phyloP scores from a whole-genome alignment of 2,329 filamentous ascomycete species.

The Cryphonectria carpinicola region DNA sequence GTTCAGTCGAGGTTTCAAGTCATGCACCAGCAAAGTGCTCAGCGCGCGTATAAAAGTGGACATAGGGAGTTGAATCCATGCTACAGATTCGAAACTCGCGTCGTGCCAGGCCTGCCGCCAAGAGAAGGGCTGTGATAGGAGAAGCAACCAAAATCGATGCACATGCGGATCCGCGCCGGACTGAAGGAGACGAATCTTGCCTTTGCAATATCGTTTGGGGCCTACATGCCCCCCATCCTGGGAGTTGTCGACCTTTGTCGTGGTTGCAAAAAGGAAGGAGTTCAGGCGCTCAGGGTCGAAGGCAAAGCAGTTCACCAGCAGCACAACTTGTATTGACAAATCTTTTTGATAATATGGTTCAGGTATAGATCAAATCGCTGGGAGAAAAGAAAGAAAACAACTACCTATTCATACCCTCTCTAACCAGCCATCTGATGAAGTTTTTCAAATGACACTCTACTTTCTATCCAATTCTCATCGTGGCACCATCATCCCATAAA shows the following conservation, averaged over 20 bases:
- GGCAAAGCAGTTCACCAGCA: neutral
- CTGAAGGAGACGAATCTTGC: neutral
- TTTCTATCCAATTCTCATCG: neutral
- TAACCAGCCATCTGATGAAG: neutral
- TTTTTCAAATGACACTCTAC: neutral
- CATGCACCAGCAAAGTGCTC: neutral
- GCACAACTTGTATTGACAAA: neutral
- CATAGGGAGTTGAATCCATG: neutral
- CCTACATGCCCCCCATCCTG: neutral
- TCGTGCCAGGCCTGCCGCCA: constrained; percentile 1
- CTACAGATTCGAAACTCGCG: constrained; percentile 8
- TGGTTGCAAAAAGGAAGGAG: neutral
- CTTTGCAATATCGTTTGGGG: neutral
- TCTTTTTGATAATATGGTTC: neutral
- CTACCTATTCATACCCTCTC: neutral
- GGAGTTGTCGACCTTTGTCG: neutral
- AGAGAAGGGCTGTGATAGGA: neutral
- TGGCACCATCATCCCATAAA: neutral
- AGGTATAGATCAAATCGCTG: constrained; percentile 5
- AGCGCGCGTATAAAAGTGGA: neutral
- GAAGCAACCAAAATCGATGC: neutral
- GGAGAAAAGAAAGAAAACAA: neutral
- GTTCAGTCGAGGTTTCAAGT: neutral
- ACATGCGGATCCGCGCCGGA: neutral
- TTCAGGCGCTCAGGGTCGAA: neutral